Percentiles rank a stretch among this genome's conserved stretches.
These are phyloP conservation scores for Suhomyces taliae DNA, from an alignment of 1,139 yeast genomes.

Conservation along the genomic window DNA sequence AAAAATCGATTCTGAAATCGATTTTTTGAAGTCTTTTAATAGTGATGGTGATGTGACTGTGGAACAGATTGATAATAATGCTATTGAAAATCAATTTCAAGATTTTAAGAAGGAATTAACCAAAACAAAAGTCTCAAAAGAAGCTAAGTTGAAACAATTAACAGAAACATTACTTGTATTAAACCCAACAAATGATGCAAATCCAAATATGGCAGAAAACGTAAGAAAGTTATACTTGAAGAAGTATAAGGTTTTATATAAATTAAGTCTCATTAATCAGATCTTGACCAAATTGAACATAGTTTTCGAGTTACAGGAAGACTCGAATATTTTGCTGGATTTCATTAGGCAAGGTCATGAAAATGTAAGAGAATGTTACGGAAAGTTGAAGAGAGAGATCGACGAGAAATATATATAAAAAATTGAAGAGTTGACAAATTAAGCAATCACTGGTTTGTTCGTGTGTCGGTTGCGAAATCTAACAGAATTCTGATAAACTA, in stretches of 20 bases:
- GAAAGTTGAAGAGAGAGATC: conserved; percentile 12
- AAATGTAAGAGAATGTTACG: conserved; percentile 5
- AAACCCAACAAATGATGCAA: not conserved
- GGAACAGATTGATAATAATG: conserved; percentile 3
- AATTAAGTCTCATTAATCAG: conserved; percentile 13
- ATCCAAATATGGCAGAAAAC: not conserved
- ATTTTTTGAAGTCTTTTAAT: conserved; percentile 5
- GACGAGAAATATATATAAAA: conserved; percentile 13
- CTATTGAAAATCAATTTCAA: conserved; percentile 8
- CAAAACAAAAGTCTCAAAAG: conserved; percentile 10
- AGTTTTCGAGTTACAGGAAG: conserved; percentile 16
- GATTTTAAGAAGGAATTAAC: conserved; percentile 10
- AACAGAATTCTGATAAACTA: too few relatives aligned
- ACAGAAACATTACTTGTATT: conserved; percentile 10
- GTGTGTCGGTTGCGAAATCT: too few relatives aligned
- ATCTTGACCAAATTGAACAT: conserved; percentile 10
- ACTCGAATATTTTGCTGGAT: conserved; percentile 8
- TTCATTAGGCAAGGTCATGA: conserved; percentile 1
- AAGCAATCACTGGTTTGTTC: too few relatives aligned
- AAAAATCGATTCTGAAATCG: conserved; percentile 13
- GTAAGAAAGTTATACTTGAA: conserved; percentile 11
- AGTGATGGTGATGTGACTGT: conserved; percentile 1
- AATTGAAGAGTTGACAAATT: too few relatives aligned
- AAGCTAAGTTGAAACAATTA: conserved; percentile 10
- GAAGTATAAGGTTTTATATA: conserved; percentile 13